These are phyloP conservation scores for Sphagnum tenellum DNA, from an alignment of 225 moss, liverwort and hornwort genomes.

Conservation along the genomic window DNA sequence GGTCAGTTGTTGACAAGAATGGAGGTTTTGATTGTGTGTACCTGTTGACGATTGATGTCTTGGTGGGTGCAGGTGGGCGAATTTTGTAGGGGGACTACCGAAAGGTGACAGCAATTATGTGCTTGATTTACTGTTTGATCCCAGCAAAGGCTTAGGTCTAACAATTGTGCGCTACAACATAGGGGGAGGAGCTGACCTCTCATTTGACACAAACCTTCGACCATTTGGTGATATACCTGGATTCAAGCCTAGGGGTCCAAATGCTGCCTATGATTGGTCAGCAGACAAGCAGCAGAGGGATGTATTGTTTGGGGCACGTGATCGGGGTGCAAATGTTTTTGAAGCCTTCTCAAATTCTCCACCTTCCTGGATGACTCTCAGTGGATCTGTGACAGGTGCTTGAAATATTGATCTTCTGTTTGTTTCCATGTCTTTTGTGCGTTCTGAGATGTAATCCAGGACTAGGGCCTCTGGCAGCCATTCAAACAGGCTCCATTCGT, in stretches of 20 bases:
- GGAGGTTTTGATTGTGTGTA: not conserved
- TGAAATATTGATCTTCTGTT: not conserved
- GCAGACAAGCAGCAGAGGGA: slow-evolving; percentile 81
- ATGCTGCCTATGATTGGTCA: slow-evolving; percentile 70
- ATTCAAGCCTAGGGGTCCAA: slow-evolving; percentile 37
- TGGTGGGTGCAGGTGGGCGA: slow-evolving; percentile 77
- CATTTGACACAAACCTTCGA: slow-evolving; percentile 70
- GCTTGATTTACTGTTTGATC: slow-evolving; percentile 78
- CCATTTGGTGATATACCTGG: slow-evolving; percentile 85
- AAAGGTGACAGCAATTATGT: slow-evolving; percentile 60
- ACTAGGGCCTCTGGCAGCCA: too few species aligned
- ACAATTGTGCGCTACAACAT: slow-evolving; percentile 96
- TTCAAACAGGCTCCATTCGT: too few species aligned
- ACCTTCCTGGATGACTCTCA: slow-evolving; percentile 86
- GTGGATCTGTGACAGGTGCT: slow-evolving; percentile 92
- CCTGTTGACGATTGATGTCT: not conserved
- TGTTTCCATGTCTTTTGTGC: too few species aligned
- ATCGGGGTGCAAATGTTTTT: slow-evolving; percentile 62
- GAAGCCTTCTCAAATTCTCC: slow-evolving; percentile 97
- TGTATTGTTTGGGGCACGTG: slow-evolving; percentile 66
- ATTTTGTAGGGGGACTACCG: slow-evolving; percentile 88
- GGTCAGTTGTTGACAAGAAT: not conserved
- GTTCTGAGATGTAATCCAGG: too few species aligned
- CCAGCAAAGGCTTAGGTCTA: slow-evolving; percentile 72
- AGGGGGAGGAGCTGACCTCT: slow-evolving; percentile 79